Conservation (phyloP, 2,329 filamentous ascomycete species). For the Stylonectria norvegica region DNA sequence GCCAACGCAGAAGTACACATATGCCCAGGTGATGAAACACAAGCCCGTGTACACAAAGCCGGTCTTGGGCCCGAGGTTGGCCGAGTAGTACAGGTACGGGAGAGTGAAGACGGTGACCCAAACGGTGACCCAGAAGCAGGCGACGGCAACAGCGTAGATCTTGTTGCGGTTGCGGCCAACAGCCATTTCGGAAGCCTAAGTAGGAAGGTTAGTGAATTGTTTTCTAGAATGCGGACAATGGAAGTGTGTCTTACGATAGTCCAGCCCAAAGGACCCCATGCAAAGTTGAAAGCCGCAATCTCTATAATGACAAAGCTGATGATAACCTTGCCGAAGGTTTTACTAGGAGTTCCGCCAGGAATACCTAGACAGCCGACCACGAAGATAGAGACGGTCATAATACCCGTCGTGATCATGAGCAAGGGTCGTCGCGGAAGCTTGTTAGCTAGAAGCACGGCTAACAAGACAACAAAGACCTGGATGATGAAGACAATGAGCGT, state of each 20-base stretch:
- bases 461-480: conserved; percentile 40
- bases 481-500: conserved; percentile 41
- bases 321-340: conserved; percentile 36
- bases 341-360: conserved; percentile 24
- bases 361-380: conserved; percentile 41
- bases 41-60: conserved; percentile 37
- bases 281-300: conserved; percentile 44
- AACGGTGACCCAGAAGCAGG: conserved; percentile 41
- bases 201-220: neutral
- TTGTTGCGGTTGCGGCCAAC: conserved; percentile 43
- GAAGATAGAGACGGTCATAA: conserved; percentile 40
- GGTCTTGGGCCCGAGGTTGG: conserved; percentile 36
- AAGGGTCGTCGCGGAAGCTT: conserved; percentile 37
- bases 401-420: conserved; percentile 35
- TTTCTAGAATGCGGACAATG: too few relatives aligned
- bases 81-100: conserved; percentile 41
- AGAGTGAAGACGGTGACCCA: conserved; percentile 39
- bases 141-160: conserved; percentile 35
- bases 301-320: conserved; percentile 41
- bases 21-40: conserved; percentile 32
- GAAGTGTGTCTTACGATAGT: conserved; percentile 30
- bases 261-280: conserved; percentile 38
- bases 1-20: conserved; percentile 37
- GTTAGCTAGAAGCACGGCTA: conserved; percentile 39
- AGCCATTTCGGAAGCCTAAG: conserved; percentile 42